Evolutionary conservation across 768 basidiomycete genomes (phyloP).

Genomic region (Guyanaporus albipodus): DNA sequence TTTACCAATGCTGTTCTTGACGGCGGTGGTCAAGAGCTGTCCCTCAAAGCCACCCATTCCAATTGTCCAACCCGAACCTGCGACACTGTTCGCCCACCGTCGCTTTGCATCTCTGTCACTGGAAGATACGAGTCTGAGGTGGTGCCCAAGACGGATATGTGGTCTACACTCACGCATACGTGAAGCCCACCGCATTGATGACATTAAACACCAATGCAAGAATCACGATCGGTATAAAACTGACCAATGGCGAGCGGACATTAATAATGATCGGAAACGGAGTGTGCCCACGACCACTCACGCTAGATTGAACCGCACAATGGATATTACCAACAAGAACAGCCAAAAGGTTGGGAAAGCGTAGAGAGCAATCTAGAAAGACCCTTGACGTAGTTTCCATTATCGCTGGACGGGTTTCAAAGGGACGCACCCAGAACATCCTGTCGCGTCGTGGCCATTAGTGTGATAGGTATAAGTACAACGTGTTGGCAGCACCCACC

Average conservation of each 20-base stretch:
- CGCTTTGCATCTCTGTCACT: conserved; percentile 92
- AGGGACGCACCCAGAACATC: conserved; percentile 82
- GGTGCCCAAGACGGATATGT: conserved; percentile 1
- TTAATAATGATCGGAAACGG: conserved; percentile 3
- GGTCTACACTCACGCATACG: conserved; percentile 69
- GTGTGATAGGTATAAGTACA: conserved; percentile 1
- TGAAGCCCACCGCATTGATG: conserved; percentile 95
- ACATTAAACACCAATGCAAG: conserved; percentile 95
- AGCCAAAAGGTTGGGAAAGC: conserved; percentile 87
- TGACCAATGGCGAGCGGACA: conserved; percentile 34
- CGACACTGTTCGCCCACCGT: conserved; percentile 78
- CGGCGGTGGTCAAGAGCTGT: conserved; percentile 74
- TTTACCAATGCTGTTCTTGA: conserved; percentile 76
- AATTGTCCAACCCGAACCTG: conserved; percentile 65
- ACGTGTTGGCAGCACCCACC: conserved; percentile 42
- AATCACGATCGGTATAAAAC: conserved; percentile 91
- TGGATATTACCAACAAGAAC: conserved; percentile 79
- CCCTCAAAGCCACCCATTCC: conserved; percentile 82
- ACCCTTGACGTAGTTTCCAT: conserved; percentile 14
- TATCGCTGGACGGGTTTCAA: conserved; percentile 5
- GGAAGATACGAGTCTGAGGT: conserved; percentile 12
- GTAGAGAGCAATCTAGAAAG: conserved; percentile 76
- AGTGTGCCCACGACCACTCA: conserved; percentile 38
- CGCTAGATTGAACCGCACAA: conserved; percentile 87
- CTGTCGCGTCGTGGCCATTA: conserved; percentile 36